phyloP scores from a whole-genome alignment of 2,329 filamentous ascomycete species.

The Alternaria novae-zelandiae region DNA sequence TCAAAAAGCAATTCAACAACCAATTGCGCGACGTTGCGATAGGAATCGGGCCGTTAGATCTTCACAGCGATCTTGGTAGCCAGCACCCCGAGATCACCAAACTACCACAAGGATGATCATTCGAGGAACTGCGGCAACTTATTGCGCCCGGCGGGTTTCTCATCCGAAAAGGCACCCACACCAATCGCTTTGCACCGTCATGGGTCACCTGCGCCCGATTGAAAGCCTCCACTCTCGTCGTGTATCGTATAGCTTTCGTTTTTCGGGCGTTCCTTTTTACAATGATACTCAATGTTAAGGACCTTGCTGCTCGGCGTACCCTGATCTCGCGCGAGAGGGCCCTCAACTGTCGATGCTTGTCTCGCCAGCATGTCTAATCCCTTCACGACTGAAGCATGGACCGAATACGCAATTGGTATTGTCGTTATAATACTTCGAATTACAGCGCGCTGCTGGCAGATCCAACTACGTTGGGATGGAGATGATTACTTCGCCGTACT shows the following conservation, averaged over 20 bases:
- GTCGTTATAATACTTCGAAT: slow-evolving; percentile 10
- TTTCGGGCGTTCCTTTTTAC: background rate
- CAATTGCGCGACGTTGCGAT: background rate
- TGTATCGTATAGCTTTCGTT: background rate
- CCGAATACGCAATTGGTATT: slow-evolving; percentile 16
- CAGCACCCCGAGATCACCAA: background rate
- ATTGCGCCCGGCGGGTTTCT: background rate
- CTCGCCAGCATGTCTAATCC: slow-evolving; percentile 5
- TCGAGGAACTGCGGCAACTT: background rate
- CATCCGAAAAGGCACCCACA: background rate
- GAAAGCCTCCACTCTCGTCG: background rate
- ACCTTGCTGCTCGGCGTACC: background rate
- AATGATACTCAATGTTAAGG: background rate
- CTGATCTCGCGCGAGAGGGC: background rate
- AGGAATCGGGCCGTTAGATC: background rate
- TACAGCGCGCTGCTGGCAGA: slow-evolving; percentile 4
- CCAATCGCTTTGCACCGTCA: background rate
- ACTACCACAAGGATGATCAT: background rate
- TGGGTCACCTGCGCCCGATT: background rate
- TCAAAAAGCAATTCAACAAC: background rate
- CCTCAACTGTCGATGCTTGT: background rate
- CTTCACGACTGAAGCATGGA: slow-evolving; percentile 14
- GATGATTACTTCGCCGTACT: slow-evolving; percentile 17
- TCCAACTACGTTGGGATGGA: slow-evolving; percentile 13
- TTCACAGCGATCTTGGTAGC: background rate